phyloP scores from a whole-genome alignment of 495 filamentous ascomycete genomes.

The Elaphomyces granulatus region DNA sequence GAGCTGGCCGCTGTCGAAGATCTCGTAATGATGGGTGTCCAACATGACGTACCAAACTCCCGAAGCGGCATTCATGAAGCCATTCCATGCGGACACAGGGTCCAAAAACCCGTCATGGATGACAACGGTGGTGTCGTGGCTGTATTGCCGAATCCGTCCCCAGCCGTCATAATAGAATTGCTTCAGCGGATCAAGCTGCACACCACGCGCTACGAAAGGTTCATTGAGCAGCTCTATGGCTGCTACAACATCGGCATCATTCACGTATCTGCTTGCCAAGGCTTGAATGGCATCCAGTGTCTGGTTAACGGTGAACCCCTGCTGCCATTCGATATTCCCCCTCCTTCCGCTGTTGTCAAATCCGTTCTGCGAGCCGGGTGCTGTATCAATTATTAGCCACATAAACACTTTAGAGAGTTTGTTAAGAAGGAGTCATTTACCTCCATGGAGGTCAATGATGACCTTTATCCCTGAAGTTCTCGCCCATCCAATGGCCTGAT shows the following conservation, averaged over 20 bases:
- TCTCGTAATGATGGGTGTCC: conserved; percentile 54
- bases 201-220: conserved; percentile 36
- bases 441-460: conserved; percentile 57
- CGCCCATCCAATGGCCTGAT: conserved; percentile 57
- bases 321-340: conserved; percentile 51
- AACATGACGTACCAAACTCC: conserved; percentile 48
- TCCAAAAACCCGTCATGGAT: conserved; percentile 58
- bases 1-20: conserved; percentile 49
- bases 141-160: conserved; percentile 36
- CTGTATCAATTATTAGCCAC: conserved; percentile 22
- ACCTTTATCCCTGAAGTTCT: conserved; percentile 46
- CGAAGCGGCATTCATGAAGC: conserved; percentile 42
- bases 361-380: conserved; percentile 67
- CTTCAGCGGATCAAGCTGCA: conserved; percentile 37
- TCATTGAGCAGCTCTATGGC: conserved; percentile 65
- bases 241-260: conserved; percentile 48
- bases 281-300: conserved; percentile 44
- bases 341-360: conserved; percentile 62
- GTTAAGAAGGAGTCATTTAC: conserved; percentile 21
- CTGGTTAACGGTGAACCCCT: conserved; percentile 38
- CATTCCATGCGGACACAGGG: conserved; percentile 52
- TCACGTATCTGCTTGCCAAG: conserved; percentile 44
- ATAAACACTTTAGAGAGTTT: conserved; percentile 6
- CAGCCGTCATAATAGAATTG: conserved; percentile 53
- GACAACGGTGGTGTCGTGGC: conserved; percentile 40